These are phyloP conservation scores for Lagerstroemia speciosa DNA, from an alignment of 345 rosid species.

Conservation along the genomic window DNA sequence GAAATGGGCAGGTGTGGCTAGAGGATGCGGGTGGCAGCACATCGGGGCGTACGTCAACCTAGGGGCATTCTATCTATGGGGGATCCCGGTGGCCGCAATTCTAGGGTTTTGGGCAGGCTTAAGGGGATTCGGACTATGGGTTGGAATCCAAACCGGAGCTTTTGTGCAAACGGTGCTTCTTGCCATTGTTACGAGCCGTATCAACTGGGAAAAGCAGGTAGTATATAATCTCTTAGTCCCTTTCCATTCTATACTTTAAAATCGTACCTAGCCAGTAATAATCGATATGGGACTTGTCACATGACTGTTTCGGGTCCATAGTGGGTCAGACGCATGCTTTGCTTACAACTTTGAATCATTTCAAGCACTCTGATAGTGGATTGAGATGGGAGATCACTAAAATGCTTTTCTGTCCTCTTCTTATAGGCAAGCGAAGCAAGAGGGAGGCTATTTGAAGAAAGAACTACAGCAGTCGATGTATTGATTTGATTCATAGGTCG, in stretches of 20 bases:
- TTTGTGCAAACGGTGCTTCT: conserved; percentile 42
- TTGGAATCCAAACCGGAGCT: conserved; percentile 63
- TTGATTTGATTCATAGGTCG: neutral
- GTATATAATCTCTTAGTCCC: neutral
- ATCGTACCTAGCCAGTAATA: too few species aligned
- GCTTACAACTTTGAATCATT: neutral
- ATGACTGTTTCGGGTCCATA: neutral
- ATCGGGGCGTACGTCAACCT: conserved; percentile 71
- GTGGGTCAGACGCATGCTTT: neutral
- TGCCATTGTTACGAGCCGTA: conserved; percentile 35
- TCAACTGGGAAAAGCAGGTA: conserved; percentile 64
- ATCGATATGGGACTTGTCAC: too few species aligned
- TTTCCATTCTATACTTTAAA: neutral
- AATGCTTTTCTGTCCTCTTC: neutral
- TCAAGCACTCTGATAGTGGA: neutral
- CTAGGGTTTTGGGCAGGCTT: conserved; percentile 49
- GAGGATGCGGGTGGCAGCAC: conserved; percentile 87
- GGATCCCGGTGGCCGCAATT: conserved; percentile 48
- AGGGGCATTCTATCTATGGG: conserved; percentile 57
- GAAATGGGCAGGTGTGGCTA: conserved; percentile 43
- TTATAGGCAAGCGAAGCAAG: conserved; percentile 39
- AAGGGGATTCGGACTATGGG: conserved; percentile 61
- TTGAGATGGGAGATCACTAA: neutral
- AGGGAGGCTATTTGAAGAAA: conserved; percentile 24
- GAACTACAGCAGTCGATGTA: conserved; percentile 4